Evolutionary conservation across 208 protist genomes (phyloP).

Genomic region (Trypanosoma melophagium): DNA sequence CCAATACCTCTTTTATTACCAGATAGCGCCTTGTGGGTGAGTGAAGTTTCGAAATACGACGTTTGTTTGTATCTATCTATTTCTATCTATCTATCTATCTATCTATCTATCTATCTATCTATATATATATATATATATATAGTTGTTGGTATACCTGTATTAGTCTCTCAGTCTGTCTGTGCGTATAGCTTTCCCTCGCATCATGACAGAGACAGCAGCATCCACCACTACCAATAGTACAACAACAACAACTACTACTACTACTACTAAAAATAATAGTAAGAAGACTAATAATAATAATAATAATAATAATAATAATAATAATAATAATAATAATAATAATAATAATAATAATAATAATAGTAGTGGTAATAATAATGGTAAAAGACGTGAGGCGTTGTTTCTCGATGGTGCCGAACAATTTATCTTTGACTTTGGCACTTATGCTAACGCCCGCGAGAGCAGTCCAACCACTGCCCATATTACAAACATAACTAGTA

Average conservation of each 20-base stretch:
- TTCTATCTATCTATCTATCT: no score
- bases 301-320: no score
- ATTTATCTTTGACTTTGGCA: slow-evolving; percentile 85
- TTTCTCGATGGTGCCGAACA: slow-evolving; percentile 74
- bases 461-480: neutral
- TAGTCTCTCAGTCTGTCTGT: no score
- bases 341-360: neutral
- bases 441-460: neutral
- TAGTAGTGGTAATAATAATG: neutral
- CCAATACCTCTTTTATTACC: neutral
- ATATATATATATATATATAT: no score
- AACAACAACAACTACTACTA: neutral
- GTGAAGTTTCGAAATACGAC: no score
- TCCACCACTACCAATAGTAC: neutral
- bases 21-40: no score
- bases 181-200: no score
- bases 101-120: no score
- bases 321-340: slow-evolving; percentile 2
- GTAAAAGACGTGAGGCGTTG: slow-evolving; percentile 27
- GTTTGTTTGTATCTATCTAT: no score
- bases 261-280: no score
- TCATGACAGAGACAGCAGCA: no score
- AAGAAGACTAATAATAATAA: neutral
- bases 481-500: neutral
- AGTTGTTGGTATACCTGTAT: no score